A percentile compares a stretch with the other conserved stretches of the same genome.
phyloP scores from a whole-genome alignment of 2,329 filamentous ascomycete genomes.

The Leptographium radiaticola region DNA sequence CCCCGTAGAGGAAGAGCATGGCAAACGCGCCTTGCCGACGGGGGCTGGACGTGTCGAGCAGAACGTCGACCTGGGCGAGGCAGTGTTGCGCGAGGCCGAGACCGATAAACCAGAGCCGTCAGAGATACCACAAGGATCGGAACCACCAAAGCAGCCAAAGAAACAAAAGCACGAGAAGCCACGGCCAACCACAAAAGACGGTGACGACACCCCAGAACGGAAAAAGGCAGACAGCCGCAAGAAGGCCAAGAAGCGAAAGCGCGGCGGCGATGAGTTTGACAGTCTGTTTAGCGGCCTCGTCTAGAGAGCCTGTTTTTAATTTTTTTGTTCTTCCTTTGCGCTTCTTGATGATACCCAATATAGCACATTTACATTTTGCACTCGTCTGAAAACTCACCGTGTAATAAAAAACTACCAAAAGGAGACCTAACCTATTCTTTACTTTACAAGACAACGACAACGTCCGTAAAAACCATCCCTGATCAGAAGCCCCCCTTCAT shows the following conservation, averaged over 20 bases:
- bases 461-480: neutral
- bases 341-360: constrained; percentile 4
- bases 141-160: neutral
- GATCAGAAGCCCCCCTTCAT: neutral
- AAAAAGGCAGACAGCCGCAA: neutral
- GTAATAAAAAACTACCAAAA: neutral
- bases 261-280: constrained; percentile 48
- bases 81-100: constrained; percentile 7
- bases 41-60: neutral
- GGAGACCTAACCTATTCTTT: neutral
- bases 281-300: constrained; percentile 54
- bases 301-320: constrained; percentile 11
- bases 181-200: no score
- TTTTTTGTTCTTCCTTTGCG: neutral
- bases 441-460: constrained; percentile 2
- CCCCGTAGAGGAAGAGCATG: neutral
- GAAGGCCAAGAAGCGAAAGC: constrained; percentile 12
- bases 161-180: neutral
- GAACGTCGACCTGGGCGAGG: constrained; percentile 10
- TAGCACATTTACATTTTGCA: neutral
- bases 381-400: neutral
- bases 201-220: neutral
- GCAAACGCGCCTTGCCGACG: neutral
- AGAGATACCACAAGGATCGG: neutral
- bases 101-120: constrained; percentile 17